A percentile compares a stretch with the other conserved stretches of the same genome.
These are phyloP conservation scores for Venturia oleaginea DNA, from an alignment of 2,329 filamentous ascomycete genomes.

Conservation along the genomic window DNA sequence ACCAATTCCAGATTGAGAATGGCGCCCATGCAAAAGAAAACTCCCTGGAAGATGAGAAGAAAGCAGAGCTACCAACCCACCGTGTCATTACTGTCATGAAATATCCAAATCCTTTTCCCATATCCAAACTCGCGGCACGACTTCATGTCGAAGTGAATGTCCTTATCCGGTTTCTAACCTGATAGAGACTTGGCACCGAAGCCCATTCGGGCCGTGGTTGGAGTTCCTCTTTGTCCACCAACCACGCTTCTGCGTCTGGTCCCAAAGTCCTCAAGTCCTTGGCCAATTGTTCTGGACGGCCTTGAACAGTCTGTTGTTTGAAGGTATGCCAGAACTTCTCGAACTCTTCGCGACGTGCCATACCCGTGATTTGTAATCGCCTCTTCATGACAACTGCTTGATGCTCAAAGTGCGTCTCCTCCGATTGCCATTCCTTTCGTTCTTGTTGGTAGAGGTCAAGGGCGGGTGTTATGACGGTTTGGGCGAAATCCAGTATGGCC, in stretches of 20 bases:
- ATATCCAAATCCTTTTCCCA: background rate
- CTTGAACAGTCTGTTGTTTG: background rate
- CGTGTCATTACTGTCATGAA: background rate
- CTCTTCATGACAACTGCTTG: background rate
- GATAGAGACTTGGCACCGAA: conserved; percentile 2
- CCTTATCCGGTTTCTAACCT: background rate
- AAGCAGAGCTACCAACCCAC: background rate
- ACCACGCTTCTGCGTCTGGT: background rate
- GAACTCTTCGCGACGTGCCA: background rate
- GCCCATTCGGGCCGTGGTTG: conserved; percentile 9
- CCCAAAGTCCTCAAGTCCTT: background rate
- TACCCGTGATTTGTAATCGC: background rate
- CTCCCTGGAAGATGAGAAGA: background rate
- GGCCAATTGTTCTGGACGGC: conserved; percentile 6
- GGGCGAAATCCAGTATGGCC: conserved; percentile 5
- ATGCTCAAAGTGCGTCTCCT: conserved; percentile 10
- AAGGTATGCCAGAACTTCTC: background rate
- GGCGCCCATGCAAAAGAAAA: background rate
- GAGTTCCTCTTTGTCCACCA: conserved; percentile 1
- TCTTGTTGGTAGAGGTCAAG: conserved; percentile 5
- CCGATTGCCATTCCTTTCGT: background rate
- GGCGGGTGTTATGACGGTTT: background rate
- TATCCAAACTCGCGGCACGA: too few species aligned
- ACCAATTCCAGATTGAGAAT: background rate
- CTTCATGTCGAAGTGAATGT: background rate